phyloP scores from a whole-genome alignment of 1,284 basidiomycete genomes.

The Cerrena zonata region DNA sequence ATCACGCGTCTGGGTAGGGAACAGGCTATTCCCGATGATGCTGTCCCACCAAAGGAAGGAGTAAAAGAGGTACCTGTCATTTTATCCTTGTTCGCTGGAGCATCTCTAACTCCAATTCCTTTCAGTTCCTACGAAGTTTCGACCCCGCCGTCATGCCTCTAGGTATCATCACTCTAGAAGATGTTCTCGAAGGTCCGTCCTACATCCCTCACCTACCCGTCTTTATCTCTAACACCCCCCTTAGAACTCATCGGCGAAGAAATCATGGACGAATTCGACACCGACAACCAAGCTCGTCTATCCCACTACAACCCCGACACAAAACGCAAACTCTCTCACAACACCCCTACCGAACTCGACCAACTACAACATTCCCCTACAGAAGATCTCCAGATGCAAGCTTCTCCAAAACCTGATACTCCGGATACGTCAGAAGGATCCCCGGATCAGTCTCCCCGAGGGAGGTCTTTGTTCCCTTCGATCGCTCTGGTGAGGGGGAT shows the following conservation, averaged over 20 bases:
- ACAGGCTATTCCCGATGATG: constrained; percentile 79
- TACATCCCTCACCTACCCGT: constrained; percentile 21
- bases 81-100: not conserved
- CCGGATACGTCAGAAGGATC: not conserved
- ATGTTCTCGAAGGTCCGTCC: constrained; percentile 76
- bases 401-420: not conserved
- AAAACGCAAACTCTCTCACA: constrained; percentile 14
- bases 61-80: constrained; percentile 52
- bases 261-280: constrained; percentile 82
- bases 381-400: not conserved
- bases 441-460: not conserved
- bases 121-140: constrained; percentile 65
- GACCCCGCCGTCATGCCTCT: constrained; percentile 72
- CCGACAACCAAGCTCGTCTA: constrained; percentile 22
- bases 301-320: constrained; percentile 15
- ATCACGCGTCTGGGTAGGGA: constrained; percentile 44
- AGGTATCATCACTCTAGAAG: constrained; percentile 89
- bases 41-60: constrained; percentile 61
- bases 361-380: not conserved
- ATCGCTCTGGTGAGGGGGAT: not conserved
- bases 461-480: not conserved
- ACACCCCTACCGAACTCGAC: not conserved
- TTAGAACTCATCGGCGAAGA: constrained; percentile 81
- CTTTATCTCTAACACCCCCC: not conserved
- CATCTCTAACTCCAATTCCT: not conserved